These are phyloP conservation scores for Purshia tridentata DNA, from an alignment of 306 rosid species.

Conservation along the genomic window DNA sequence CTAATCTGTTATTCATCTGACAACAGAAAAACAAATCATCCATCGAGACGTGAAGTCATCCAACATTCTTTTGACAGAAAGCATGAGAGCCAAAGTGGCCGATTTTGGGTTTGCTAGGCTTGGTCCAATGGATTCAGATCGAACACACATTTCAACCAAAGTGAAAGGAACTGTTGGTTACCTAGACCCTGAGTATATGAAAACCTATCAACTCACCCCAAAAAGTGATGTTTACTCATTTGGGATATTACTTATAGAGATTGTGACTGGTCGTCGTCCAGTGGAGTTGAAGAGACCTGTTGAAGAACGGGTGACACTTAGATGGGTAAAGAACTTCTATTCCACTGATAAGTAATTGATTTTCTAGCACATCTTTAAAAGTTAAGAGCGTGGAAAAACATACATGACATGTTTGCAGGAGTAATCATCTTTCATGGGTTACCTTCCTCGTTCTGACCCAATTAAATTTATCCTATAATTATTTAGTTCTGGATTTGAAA, in stretches of 20 bases:
- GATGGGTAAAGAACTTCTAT: conserved; percentile 70
- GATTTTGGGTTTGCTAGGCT: conserved; percentile 98
- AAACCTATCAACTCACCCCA: conserved; percentile 86
- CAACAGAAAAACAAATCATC: conserved; percentile 85
- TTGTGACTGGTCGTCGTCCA: conserved; percentile 86
- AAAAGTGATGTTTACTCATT: conserved; percentile 97
- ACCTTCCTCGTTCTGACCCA: neutral
- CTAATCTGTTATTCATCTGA: conserved; percentile 33
- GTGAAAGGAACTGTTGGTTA: conserved; percentile 99
- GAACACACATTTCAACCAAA: conserved; percentile 91
- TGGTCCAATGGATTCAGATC: conserved; percentile 68
- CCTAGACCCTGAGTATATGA: conserved; percentile 97
- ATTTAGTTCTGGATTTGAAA: neutral
- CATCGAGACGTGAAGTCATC: conserved; percentile 97
- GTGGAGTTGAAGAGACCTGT: conserved; percentile 67
- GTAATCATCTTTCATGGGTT: no score
- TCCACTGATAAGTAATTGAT: conserved; percentile 1
- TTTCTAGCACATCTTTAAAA: neutral
- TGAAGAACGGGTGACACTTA: conserved; percentile 80
- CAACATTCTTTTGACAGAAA: conserved; percentile 95
- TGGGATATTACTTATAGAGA: conserved; percentile 85
- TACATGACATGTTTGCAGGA: no score
- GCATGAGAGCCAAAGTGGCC: conserved; percentile 95
- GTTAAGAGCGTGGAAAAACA: no score
- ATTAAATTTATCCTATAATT: neutral